A percentile compares a stretch with the other conserved stretches of the same genome.
These are phyloP conservation scores for Amanita muscaria DNA, from an alignment of 768 basidiomycete genomes.

Conservation along the genomic window DNA sequence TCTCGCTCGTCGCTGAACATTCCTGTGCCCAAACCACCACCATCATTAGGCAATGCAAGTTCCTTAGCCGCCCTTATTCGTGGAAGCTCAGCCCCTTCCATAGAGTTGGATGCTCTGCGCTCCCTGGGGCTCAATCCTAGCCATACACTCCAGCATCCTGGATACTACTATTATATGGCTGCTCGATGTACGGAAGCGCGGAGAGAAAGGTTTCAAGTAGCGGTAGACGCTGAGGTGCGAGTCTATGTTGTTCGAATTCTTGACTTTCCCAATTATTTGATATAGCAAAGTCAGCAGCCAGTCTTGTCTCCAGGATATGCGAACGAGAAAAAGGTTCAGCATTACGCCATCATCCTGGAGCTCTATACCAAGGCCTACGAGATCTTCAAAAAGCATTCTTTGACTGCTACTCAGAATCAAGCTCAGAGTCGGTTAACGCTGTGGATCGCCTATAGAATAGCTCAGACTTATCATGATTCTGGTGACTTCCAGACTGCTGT, in stretches of 20 bases:
- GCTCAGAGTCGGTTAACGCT: constrained; percentile 76
- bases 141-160: constrained; percentile 81
- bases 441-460: constrained; percentile 89
- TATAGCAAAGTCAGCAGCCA: constrained; percentile 24
- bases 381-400: constrained; percentile 72
- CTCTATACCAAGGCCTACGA: constrained; percentile 94
- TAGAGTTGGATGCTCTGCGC: constrained; percentile 53
- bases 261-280: background rate
- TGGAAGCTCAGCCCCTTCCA: constrained; percentile 15
- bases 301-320: constrained; percentile 59
- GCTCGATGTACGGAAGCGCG: constrained; percentile 79
- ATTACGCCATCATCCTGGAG: constrained; percentile 78
- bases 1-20: constrained; percentile 52
- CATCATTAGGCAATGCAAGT: constrained; percentile 18
- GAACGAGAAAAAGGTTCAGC: constrained; percentile 92
- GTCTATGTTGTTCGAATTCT: background rate
- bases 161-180: constrained; percentile 87
- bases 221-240: constrained; percentile 49
- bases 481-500: constrained; percentile 85
- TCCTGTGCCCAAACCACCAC: constrained; percentile 45
- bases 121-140: constrained; percentile 69
- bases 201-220: constrained; percentile 53
- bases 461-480: constrained; percentile 72
- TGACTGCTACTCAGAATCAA: constrained; percentile 28
- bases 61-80: constrained; percentile 4